These are phyloP conservation scores for Aureobasidium melanogenum DNA, from an alignment of 2,329 filamentous ascomycete species.

Conservation along the genomic window DNA sequence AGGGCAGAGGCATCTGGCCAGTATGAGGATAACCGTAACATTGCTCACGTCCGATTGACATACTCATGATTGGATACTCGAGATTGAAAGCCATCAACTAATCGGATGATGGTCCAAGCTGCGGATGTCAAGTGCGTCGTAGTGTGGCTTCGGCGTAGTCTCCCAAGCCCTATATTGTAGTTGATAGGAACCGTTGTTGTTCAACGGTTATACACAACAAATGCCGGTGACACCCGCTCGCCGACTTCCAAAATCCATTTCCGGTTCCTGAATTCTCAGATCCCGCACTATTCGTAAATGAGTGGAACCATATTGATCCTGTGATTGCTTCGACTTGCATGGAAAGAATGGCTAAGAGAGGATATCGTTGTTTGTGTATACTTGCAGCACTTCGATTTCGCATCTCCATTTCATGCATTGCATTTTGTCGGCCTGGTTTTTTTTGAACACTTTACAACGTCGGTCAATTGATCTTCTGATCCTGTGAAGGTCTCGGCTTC, in stretches of 20 bases:
- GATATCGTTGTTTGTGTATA: neutral
- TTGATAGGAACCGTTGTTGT: neutral
- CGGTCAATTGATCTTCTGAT: neutral
- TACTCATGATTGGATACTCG: neutral
- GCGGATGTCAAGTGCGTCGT: neutral
- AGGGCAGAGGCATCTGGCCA: neutral
- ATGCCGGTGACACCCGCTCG: neutral
- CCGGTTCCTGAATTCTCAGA: neutral
- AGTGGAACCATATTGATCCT: neutral
- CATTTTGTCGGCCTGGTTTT: neutral
- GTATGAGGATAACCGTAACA: too few species aligned
- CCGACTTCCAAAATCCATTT: neutral
- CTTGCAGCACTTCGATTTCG: neutral
- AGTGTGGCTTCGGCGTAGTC: neutral
- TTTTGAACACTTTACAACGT: neutral
- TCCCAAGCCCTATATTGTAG: neutral
- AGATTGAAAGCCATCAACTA: neutral
- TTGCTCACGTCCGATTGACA: neutral
- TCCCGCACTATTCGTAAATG: neutral
- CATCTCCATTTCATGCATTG: too few species aligned
- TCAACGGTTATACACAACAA: neutral
- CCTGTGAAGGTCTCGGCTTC: neutral
- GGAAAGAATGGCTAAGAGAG: neutral
- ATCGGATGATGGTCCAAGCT: too few species aligned
- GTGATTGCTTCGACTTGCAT: neutral